Conservation (phyloP, 164 flowering plant genomes). For the Stephania japonica region DNA sequence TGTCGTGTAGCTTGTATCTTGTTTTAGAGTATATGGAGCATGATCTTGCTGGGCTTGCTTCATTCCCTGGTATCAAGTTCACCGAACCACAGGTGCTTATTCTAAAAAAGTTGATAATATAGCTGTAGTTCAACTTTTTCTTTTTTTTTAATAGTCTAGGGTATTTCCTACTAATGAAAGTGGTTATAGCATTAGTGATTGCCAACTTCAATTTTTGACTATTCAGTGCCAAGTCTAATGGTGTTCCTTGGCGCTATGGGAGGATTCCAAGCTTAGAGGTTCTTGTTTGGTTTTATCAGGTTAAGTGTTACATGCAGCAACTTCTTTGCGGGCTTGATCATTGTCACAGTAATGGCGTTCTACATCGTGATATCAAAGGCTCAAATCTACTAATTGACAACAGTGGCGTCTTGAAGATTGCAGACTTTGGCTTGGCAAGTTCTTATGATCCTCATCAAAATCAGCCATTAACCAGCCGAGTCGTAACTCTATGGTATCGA, state of each 20-base stretch:
- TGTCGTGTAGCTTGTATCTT: constrained; percentile 88
- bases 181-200: not conserved
- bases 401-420: constrained; percentile 81
- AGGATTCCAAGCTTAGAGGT: constrained; percentile 1
- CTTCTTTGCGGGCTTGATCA: constrained; percentile 87
- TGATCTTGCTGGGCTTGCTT: constrained; percentile 86
- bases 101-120: not conserved
- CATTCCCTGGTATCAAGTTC: constrained; percentile 71
- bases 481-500: constrained; percentile 95
- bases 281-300: constrained; percentile 34
- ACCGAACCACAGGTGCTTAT: constrained; percentile 74
- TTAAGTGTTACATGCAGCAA: constrained; percentile 95
- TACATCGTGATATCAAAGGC: constrained; percentile 98
- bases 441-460: constrained; percentile 61
- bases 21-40: constrained; percentile 98
- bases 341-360: constrained; percentile 76
- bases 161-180: not conserved
- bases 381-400: constrained; percentile 93
- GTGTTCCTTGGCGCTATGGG: not conserved
- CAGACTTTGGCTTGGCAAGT: constrained; percentile 95
- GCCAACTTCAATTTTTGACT: not conserved
- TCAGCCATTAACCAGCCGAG: constrained; percentile 90
- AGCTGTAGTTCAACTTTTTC: not conserved
- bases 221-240: not conserved
- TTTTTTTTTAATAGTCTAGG: not conserved